Base-by-base conservation (phyloP, 2,329 filamentous ascomycete genomes). In the Metarhizium anisopliae region DNA sequence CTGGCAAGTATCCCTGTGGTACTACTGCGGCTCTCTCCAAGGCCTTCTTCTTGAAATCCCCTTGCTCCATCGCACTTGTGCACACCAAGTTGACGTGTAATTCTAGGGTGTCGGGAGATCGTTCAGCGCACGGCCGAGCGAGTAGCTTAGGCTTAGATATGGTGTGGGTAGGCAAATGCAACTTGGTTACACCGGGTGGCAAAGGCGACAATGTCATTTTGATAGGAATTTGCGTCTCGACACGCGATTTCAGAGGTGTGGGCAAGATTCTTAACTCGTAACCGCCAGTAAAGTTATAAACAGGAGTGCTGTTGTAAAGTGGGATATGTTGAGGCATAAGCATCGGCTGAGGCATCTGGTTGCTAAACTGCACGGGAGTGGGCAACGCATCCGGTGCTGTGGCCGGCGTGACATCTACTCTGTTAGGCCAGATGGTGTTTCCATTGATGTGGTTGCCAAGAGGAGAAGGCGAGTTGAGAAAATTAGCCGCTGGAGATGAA, bases 181-280 rank as follows among this genome's bases (percentile, higher is more conserved):
- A 75, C 67, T 87, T 90, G 60, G 86, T 89, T 56, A 92, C 83
- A 11, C 87, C 87, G 0, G 79, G 74, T 1, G 92, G 91, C 50
- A 95, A 75, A 20, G 88, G 84, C 56, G 84, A 86, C 43, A 97
- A 72, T 0, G 85, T 87, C 70, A 97, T 79, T 64, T 86, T 86
- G 62, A 96, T 90, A 8, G 89, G 89, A 62, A 97, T 96, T 68
- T 97, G 94, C 0, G 94, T 97, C 74, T 99, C 94, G 18, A 97
- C 94, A 25, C 94, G 85, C 16, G 92, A 96, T 71, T 96, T 97
- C 56, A 83, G 68, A 5, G 86, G 86, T 3, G 83, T 88, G 5
- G 84, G 83, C 59, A 85, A 78, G 47, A 89, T 82, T 13, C 78
- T 80, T 43, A 89, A 69, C 52, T 72, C 71, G 52, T 71, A 78